These are phyloP conservation scores for Chlorella variabilis DNA, from an alignment of 163 green algal species.

Conservation along the genomic window DNA sequence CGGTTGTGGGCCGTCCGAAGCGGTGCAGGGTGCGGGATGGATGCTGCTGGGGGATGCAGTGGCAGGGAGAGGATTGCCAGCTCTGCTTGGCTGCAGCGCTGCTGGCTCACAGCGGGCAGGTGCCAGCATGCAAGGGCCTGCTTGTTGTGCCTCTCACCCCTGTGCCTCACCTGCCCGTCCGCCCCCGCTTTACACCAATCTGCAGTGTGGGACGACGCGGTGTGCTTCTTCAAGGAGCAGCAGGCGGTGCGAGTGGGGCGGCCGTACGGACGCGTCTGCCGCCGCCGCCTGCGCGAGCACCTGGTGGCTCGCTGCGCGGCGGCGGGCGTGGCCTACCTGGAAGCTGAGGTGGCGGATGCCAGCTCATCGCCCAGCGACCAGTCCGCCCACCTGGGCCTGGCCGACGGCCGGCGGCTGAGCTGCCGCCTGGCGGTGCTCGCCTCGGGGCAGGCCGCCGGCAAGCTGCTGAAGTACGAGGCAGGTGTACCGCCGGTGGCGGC, in stretches of 20 bases:
- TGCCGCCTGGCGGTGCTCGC: constrained; percentile 84
- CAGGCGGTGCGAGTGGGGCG: constrained; percentile 70
- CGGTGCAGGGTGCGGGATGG: no score
- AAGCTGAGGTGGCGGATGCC: constrained; percentile 67
- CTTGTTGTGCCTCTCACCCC: no score
- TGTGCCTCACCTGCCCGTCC: background rate
- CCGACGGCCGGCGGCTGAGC: constrained; percentile 1
- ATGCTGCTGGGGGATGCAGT: no score
- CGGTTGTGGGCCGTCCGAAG: no score
- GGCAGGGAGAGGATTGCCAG: no score
- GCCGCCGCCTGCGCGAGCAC: constrained; percentile 66
- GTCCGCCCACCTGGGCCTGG: background rate
- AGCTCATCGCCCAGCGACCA: constrained; percentile 6
- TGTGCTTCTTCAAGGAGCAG: constrained; percentile 86
- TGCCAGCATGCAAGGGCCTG: no score
- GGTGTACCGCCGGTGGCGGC: constrained; percentile 80
- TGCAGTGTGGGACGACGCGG: constrained; percentile 73
- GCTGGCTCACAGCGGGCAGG: no score
- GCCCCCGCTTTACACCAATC: no score
- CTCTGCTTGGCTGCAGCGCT: no score
- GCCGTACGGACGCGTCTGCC: constrained; percentile 83
- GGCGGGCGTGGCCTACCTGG: constrained; percentile 80
- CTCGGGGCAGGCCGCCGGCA: constrained; percentile 82
- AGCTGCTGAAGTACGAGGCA: constrained; percentile 90
- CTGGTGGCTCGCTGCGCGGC: constrained; percentile 70